Base-by-base conservation (phyloP, 2,329 filamentous ascomycete species). In the Cladophialophora bantiana region DNA sequence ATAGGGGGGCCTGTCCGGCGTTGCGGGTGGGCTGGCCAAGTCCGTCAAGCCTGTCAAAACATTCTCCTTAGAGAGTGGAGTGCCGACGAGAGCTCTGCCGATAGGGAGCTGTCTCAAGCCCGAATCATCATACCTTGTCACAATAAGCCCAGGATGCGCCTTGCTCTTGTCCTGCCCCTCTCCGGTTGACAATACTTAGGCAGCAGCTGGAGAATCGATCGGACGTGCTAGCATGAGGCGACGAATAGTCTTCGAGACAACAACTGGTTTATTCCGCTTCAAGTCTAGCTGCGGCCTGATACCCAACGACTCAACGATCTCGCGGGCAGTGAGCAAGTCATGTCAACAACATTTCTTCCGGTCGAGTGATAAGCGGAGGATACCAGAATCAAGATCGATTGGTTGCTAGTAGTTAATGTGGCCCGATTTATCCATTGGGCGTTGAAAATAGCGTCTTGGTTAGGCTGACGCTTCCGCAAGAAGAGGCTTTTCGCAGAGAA, bases 141-240 rank as follows among this genome's bases (percentile, higher is more conserved):
- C 9, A 20, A 20, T 12, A 15, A 15, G 42, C 10, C 18, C n/a
- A 7, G 42, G 18, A 20, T 20, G n/a, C 42, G 42, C 42, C 52
- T 54, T 54, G 52, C 26, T 59, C 9, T 59, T 50, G 12, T 31
- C 18, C 20, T n/a, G 26, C 40, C 26, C 42, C 13, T 15, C 52
- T 20, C 18, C 36, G 2, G 7, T 26, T 20, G 9, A 48, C 42
- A 48, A 48, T n/a, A n/a, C 42, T 26, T 26, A 26, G 42, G 7
- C 6, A 15, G 42, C 42, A 18, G 42, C 42, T 20, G 36, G 12
- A 40, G 36, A 13, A 10, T 40, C 36, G 36, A 15, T 40, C 12
- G 12, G 36, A 40, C 36, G 15, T 40, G 36, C 15, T 15, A 10
- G 42, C 6, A 20, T 20, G 15, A 9, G 18, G 42, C 42, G 42